Conservation (phyloP, 75 land plant species). For the Pinus albicaulis region DNA sequence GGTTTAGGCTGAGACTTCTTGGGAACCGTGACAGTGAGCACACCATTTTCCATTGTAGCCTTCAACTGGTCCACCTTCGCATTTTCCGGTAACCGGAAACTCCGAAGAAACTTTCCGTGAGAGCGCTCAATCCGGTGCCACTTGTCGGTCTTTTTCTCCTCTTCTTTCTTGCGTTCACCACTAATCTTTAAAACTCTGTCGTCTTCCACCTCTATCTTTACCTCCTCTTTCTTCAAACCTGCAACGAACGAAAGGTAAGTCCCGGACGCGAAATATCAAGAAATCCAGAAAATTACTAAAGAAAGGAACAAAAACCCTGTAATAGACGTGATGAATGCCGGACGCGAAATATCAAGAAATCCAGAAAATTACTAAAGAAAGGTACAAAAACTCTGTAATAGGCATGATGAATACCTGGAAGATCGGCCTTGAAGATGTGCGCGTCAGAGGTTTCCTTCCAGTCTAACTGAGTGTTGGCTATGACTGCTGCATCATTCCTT, state of each 20-base stretch:
- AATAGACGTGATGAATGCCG: background rate
- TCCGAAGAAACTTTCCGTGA: conserved; percentile 27
- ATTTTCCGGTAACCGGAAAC: conserved; percentile 38
- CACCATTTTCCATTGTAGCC: conserved; percentile 25
- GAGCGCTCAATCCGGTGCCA: conserved; percentile 35
- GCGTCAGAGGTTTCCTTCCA: conserved; percentile 15
- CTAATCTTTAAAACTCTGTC: conserved; percentile 24
- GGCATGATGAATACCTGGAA: background rate
- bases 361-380: no score
- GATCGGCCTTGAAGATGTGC: conserved; percentile 23
- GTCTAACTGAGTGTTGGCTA: conserved; percentile 19
- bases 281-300: no score
- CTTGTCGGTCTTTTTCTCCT: conserved; percentile 15
- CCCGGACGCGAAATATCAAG: no score
- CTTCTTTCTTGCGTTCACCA: conserved; percentile 24
- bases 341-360: no score
- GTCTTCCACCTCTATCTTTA: conserved; percentile 36
- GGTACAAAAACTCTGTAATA: no score
- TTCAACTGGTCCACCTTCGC: conserved; percentile 25
- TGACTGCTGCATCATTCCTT: conserved; percentile 12
- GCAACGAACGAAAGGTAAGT: background rate
- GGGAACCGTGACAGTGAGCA: conserved; percentile 31
- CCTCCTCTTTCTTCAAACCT: conserved; percentile 14
- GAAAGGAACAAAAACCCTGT: no score
- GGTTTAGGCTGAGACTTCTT: conserved; percentile 12